Base-by-base conservation (phyloP, 192 early-diverging fungal genomes). In the Entomortierella parvispora region DNA sequence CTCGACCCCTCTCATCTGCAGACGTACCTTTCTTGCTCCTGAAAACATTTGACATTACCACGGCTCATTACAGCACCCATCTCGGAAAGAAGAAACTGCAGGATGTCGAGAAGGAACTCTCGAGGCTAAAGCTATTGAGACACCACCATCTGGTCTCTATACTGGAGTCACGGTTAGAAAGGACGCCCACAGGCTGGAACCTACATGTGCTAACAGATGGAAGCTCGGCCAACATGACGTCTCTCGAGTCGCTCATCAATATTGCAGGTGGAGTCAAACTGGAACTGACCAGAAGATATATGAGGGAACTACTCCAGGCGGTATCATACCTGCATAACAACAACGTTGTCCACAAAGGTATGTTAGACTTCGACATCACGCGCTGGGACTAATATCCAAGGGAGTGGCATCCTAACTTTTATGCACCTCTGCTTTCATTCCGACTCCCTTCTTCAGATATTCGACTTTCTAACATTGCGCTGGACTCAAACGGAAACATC, bases 271-370 rank as follows among this genome's bases (percentile, higher is more conserved):
- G 85, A 6, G 68, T 91, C 15, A 85, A 85, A 7, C 53, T 88
- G 32, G 55, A 80, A 14, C 82, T 88, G 49, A 81, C 87, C 1
- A 75, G 88, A 45, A 83, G 82, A 26, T 93, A 93, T 42, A 71
- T 91, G 72, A 86, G 85, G 14, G 91, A 93, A 12, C 82, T 93
- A 0, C 68, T 93, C 18, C 81, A 86, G 62, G 85, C 84, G 1
- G 70, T 93, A 9, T 82, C 86, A 17, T 83, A 87, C 62, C 58
- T 93, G 29, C 92, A 93, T 47, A 53, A 85, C 1, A 88, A 87
- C 11, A 90, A 89, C 17, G 86, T 92, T 62, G 81, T 90, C 12
- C 90, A 90, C 70, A 88, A 88, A 72, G 82, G 82, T 84, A 62
- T n/a, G n/a, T n/a, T n/a, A n/a, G n/a, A n/a, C n/a, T n/a, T n/a